Evolutionary conservation across 768 basidiomycete species (phyloP), one percentile per base, ranked within the genome.

Genomic region (Phaeotremella fagi): DNA sequence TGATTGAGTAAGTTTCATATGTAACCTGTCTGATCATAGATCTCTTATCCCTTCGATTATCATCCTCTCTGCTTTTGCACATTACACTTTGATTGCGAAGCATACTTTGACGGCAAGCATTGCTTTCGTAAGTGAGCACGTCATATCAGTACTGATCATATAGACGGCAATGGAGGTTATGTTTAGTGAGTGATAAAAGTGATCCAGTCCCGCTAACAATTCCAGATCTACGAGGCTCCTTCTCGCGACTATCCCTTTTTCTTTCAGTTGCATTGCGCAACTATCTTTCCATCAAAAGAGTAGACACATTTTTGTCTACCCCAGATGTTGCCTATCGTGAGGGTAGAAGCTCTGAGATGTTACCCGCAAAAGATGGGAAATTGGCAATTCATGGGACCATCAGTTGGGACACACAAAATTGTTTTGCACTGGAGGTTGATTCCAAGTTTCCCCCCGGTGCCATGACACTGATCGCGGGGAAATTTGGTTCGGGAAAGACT

Each of bases 401-500:
- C 25, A 45, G 48, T 20, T 56, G 65, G 60, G n/a, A n/a, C 11
- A 7, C 36, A 4, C 20, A 42, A 14, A 45, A 25, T 5, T 73
- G 70, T 52, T 25, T 29, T 12, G 45, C 70, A 9, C 48, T 50
- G 7, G 50, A 69, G 33, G 22, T 73, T 27, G 57, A 73, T 48
- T 20, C 70, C 3, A 15, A 50, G 5, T 73, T 73, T 44, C 64
- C 64, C 1, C 22, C 52, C 14, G 66, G 65, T 1, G 14, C 61
- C 29, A 47, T 73, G 14, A 63, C 68, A 0, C 33, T 73, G 12
- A 52, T 73, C 6, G 64, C 71, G 15, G 71, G 71, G 3, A 55
- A 54, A n/a, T 66, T 73, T 35, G 71, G n/a, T 1, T 59, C 60
- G 2, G 71, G 71, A 22, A 73, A 70, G 57, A 63, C 68, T 1